Conservation (phyloP, 106 monocot genomes). For the Allium sativum region DNA sequence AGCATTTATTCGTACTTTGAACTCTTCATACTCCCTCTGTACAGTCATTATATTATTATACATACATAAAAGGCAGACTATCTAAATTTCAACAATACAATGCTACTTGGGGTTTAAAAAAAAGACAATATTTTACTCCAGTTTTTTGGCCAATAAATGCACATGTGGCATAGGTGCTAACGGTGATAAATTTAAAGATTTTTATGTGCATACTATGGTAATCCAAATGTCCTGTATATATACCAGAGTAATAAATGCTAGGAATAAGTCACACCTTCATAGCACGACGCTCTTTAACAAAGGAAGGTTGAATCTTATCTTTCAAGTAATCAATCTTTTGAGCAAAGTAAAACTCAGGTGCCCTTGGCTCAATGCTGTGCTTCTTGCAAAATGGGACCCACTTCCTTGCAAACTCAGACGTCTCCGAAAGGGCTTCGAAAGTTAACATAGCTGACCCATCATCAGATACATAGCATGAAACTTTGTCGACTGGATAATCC, state of each 20-base stretch:
- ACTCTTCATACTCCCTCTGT: conserved; percentile 84
- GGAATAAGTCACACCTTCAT: conserved; percentile 56
- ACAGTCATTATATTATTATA: no score
- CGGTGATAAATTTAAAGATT: no score
- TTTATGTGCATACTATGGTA: no score
- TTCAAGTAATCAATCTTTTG: conserved; percentile 94
- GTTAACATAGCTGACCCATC: conserved; percentile 91
- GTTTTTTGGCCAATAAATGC: no score
- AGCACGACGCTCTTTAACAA: conserved; percentile 84
- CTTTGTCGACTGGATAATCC: conserved; percentile 88
- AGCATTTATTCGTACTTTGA: conserved; percentile 83
- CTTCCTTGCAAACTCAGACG: conserved; percentile 78
- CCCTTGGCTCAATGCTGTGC: conserved; percentile 78
- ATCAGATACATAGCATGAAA: conserved; percentile 94
- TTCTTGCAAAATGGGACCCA: conserved; percentile 97
- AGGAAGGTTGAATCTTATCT: conserved; percentile 87
- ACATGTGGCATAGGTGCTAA: no score
- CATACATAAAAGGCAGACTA: no score
- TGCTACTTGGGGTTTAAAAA: no score
- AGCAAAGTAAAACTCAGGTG: conserved; percentile 86
- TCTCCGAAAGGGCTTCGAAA: conserved; percentile 79
- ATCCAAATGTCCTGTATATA: no score
- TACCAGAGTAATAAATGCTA: neutral
- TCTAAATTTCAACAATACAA: no score
- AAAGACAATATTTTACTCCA: no score